Base-by-base conservation (phyloP, 2,329 filamentous ascomycete species). In the Hypoxylon sp. region DNA sequence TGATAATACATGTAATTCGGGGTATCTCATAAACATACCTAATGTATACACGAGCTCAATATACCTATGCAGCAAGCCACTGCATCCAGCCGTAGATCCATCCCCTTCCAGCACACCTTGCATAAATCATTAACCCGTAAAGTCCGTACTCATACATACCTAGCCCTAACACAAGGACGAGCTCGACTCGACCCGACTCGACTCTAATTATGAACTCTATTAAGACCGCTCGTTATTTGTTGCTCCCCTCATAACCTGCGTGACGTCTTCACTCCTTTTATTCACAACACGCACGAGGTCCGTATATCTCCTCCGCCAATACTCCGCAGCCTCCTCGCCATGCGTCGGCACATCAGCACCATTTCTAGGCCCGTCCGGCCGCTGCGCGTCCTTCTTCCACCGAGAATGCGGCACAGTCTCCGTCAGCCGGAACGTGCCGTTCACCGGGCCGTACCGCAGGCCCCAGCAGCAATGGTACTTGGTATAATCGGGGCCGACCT, bases 381-480 rank as follows among this genome's bases (percentile, higher is more conserved):
- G 71, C 55, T 71, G 73, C 54, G 68, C 59, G 37, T 66, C 73
- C 64, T 74, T 78, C 72, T 78, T 81, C 81, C 83, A 85, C 72
- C 79, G 80, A 5, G 76, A 78, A 52, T 82, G 79, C 69, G 79
- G 80, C 39, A 86, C 85, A 67, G 75, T 78, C 73, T 86, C 84
- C 58, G 82, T 80, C 78, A 90, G 85, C 29, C 81, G 82, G 70
- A 88, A 90, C 48, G 81, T 79, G 1, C 86, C 87, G 57, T 80
- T 80, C 9, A 88, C 74, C n/a, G 81, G 78, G 0, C 88, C 88
- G 64, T 87, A 86, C 57, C 81, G 80, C 73, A 90, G 83, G 67
- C 85, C 82, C 88, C 88, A 91, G 59, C 81, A 79, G 69, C 84
- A 85, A 50, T 79, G 77, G 75, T 89, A 90, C 54, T 81, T 79